Conservation (phyloP, 768 basidiomycete genomes). For the Lentinus brumalis region DNA sequence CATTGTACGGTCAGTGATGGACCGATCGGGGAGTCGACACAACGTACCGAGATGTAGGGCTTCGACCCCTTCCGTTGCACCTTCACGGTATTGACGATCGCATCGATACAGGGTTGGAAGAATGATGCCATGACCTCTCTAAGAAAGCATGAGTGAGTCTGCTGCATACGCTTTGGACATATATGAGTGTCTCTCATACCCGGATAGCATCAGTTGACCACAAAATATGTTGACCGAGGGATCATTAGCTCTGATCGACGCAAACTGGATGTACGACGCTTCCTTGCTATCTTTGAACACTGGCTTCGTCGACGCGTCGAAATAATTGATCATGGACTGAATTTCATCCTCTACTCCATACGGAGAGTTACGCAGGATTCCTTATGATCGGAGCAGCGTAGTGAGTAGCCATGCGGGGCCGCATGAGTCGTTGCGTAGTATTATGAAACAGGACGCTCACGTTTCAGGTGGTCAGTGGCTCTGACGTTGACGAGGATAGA, state of each 20-base stretch:
- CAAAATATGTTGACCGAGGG: conserved; percentile 37
- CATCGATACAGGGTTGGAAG: conserved; percentile 47
- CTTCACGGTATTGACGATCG: conserved; percentile 30
- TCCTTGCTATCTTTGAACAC: conserved; percentile 44
- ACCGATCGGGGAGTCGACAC: too few relatives aligned
- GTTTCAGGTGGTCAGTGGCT: conserved; percentile 33
- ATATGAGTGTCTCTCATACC: conserved; percentile 36
- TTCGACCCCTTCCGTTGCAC: conserved; percentile 3
- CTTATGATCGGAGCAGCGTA: conserved; percentile 36
- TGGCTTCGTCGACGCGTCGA: conserved; percentile 43
- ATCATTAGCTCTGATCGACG: conserved; percentile 43
- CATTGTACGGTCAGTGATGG: too few relatives aligned
- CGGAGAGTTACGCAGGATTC: too few relatives aligned
- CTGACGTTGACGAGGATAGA: conserved; percentile 41
- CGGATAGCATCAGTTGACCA: conserved; percentile 41
- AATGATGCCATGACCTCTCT: conserved; percentile 40
- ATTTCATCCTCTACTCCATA: conserved; percentile 37
- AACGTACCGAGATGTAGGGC: conserved; percentile 28
- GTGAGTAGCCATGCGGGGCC: too few relatives aligned
- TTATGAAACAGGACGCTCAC: too few relatives aligned
- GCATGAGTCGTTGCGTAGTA: too few relatives aligned
- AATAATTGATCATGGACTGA: conserved; percentile 36
- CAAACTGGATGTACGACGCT: conserved; percentile 44
- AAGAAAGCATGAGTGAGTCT: too few relatives aligned
- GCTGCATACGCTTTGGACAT: too few relatives aligned